Conservation (phyloP, 441 rosid genomes). For the Jatropha multifida region DNA sequence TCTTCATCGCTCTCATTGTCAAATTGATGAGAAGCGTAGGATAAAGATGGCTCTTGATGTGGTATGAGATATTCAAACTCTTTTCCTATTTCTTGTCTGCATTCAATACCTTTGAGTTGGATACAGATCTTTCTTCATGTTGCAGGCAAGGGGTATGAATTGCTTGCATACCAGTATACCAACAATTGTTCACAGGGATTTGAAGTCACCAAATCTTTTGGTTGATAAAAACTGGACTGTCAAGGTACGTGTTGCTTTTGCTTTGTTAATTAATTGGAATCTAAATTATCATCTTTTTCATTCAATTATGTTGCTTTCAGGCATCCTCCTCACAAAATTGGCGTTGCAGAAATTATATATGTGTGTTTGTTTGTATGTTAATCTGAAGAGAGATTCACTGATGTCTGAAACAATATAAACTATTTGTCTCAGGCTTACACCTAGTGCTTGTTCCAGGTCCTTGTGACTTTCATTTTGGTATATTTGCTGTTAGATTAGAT, state of each 20-base stretch:
- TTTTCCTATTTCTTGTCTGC: constrained; percentile 13
- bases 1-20: constrained; percentile 88
- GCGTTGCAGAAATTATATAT: neutral
- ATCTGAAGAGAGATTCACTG: neutral
- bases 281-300: neutral
- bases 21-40: constrained; percentile 86
- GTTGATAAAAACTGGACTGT: constrained; percentile 99
- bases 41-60: constrained; percentile 98
- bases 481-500: too few species aligned
- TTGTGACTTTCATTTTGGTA: neutral
- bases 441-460: neutral
- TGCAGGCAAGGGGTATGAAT: constrained; percentile 97
- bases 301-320: neutral
- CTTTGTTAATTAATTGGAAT: constrained; percentile 2
- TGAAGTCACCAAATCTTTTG: constrained; percentile 96
- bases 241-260: constrained; percentile 47
- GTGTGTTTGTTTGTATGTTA: neutral
- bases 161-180: constrained; percentile 92
- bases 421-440: neutral
- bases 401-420: neutral
- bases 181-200: constrained; percentile 96
- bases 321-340: neutral
- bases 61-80: constrained; percentile 44
- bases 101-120: constrained; percentile 3
- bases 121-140: constrained; percentile 18